Evolutionary conservation across 2,329 filamentous ascomycete genomes (phyloP), one percentile per base, ranked within the genome.

Genomic region (Epichloe uncinata): DNA sequence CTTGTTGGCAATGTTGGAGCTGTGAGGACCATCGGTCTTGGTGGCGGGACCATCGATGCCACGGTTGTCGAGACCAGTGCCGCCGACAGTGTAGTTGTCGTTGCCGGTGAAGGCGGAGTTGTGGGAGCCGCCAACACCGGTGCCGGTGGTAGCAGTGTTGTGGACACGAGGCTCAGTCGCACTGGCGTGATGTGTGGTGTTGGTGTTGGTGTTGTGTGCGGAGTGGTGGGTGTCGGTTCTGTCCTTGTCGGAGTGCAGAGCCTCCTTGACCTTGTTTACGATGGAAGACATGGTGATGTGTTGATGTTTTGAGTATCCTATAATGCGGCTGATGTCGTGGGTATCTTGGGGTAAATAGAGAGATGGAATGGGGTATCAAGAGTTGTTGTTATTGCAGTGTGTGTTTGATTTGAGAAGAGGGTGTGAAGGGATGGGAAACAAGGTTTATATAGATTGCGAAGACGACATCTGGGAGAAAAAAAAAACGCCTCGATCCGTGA

Each of bases 181-280:
- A 61, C 77, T 76, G 47, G 66, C 36, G 50, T 45, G 46, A 38
- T 55, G 52, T 12, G 53, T 44, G 11, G 51, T 49, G 26, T 30
- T 30, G 26, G 8, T 30, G 26, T 30, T 30, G 26, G 26, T 30
- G 33, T 45, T 15, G 40, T 48, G 26, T 13, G 49, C 47, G 4
- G 50, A 42, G n/a, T n/a, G n/a, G 33, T 47, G 42, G 11, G 41
- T 49, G 41, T 30, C 34, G 33, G 60, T 53, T 45, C 57, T 58
- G 54, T 54, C 49, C 36, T 72, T 68, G 63, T 73, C 69, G 53
- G 68, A 65, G 58, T 68, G 60, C 52, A 79, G 62, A 54, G 69
- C 73, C 4, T 79, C 74, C 72, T 79, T 79, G 63, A 78, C 71
- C 67, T 79, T 79, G 70, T 79, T 73, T 61, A 78, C 64, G 59